These are phyloP conservation scores for Aphanocladium album DNA, from an alignment of 2,329 filamentous ascomycete species.

Conservation along the genomic window DNA sequence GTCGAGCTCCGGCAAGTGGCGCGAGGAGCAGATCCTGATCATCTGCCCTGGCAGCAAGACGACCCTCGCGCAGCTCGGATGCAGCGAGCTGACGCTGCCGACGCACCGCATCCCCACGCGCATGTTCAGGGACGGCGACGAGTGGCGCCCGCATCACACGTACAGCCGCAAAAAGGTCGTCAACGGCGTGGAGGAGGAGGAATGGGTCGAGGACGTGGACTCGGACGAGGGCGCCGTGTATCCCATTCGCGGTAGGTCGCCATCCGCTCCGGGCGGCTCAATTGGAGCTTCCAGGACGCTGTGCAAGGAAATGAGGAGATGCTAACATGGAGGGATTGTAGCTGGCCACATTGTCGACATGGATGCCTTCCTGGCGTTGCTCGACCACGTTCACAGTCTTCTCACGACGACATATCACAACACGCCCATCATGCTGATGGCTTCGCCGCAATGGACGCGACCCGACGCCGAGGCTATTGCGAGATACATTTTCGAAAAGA, in stretches of 20 bases:
- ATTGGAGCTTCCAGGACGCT: neutral
- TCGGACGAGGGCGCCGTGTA: conserved; percentile 86
- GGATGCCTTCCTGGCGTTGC: conserved; percentile 86
- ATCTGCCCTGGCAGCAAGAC: conserved; percentile 82
- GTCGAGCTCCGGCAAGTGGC: conserved; percentile 56
- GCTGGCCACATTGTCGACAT: conserved; percentile 84
- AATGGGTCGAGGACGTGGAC: conserved; percentile 84
- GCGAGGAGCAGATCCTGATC: conserved; percentile 61
- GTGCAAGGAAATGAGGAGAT: conserved; percentile 16
- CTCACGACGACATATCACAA: conserved; percentile 93
- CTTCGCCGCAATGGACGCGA: conserved; percentile 84
- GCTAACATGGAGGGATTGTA: too few relatives aligned
- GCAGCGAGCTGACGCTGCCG: conserved; percentile 88
- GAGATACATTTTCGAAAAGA: conserved; percentile 95
- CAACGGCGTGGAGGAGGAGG: conserved; percentile 50
- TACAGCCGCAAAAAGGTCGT: conserved; percentile 55
- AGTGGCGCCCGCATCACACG: conserved; percentile 71
- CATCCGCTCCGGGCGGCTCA: neutral
- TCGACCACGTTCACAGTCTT: conserved; percentile 85
- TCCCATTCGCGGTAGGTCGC: conserved; percentile 60
- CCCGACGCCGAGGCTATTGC: conserved; percentile 83
- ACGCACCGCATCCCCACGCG: conserved; percentile 80
- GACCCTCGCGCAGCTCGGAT: conserved; percentile 85
- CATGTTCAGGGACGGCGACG: conserved; percentile 87
- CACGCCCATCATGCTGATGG: conserved; percentile 86